Evolutionary conservation across 2,329 filamentous ascomycete species (phyloP).

Genomic region (Gaeumannomyces sp.): DNA sequence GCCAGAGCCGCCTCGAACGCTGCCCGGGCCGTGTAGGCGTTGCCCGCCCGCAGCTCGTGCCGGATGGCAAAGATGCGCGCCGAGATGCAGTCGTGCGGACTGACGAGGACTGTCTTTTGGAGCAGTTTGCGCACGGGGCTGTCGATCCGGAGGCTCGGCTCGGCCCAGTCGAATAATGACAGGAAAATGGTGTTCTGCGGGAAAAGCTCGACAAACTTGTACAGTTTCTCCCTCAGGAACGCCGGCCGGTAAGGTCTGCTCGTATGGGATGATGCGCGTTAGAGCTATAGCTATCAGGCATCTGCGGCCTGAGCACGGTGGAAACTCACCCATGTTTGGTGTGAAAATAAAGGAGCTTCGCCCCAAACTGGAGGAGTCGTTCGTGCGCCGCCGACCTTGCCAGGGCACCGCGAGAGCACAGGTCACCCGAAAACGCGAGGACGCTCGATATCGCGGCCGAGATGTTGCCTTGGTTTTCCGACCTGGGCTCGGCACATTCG

Average conservation of each 20-base stretch:
- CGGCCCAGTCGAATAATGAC: slow-evolving; percentile 65
- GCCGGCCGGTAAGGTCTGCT: slow-evolving; percentile 59
- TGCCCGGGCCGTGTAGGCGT: slow-evolving; percentile 40
- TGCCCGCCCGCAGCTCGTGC: slow-evolving; percentile 43
- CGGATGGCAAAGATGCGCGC: slow-evolving; percentile 44
- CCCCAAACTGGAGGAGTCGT: slow-evolving; percentile 60
- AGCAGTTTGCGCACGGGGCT: slow-evolving; percentile 69
- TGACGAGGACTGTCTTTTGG: slow-evolving; percentile 40
- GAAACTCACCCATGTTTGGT: slow-evolving; percentile 46
- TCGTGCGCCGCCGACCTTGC: slow-evolving; percentile 43
- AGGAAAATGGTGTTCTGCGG: slow-evolving; percentile 74
- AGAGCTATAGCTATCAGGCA: neutral
- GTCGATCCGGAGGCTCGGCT: slow-evolving; percentile 60
- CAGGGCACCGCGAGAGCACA: slow-evolving; percentile 30
- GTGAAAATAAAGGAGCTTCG: slow-evolving; percentile 61
- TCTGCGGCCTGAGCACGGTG: neutral
- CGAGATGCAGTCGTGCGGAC: slow-evolving; percentile 33
- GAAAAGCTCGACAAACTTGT: slow-evolving; percentile 55
- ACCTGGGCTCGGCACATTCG: slow-evolving; percentile 32
- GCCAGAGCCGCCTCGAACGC: slow-evolving; percentile 48
- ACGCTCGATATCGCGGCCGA: slow-evolving; percentile 39
- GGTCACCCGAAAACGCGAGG: slow-evolving; percentile 34
- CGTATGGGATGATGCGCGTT: neutral
- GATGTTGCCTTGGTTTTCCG: slow-evolving; percentile 48
- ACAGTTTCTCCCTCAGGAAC: slow-evolving; percentile 56